Percentiles rank a stretch among this genome's conserved stretches.
These are phyloP conservation scores for Herpotrichia juniperi DNA, from an alignment of 2,329 filamentous ascomycete species.

Conservation along the genomic window DNA sequence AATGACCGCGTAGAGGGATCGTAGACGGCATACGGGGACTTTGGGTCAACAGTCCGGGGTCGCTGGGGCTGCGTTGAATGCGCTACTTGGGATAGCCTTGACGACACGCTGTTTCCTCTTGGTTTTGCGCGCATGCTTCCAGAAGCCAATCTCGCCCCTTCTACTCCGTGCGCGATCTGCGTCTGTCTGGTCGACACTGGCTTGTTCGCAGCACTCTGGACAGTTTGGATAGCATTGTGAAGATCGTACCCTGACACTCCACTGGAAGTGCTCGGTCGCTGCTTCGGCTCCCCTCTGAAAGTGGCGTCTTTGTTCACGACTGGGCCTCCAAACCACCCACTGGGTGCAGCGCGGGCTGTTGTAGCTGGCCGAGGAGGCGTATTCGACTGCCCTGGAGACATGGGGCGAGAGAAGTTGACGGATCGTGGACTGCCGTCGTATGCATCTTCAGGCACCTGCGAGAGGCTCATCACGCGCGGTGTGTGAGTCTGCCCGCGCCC, in stretches of 20 bases:
- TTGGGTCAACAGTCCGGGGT: constrained; percentile 39
- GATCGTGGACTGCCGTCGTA: constrained; percentile 50
- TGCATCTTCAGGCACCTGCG: constrained; percentile 52
- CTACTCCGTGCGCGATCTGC: constrained; percentile 37
- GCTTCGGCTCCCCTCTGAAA: constrained; percentile 32
- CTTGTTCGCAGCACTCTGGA: constrained; percentile 43
- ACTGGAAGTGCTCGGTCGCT: constrained; percentile 35
- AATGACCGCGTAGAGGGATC: constrained; percentile 45
- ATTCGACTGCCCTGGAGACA: constrained; percentile 52
- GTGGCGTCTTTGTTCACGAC: constrained; percentile 38
- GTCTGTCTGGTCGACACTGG: constrained; percentile 52
- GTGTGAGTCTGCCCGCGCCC: constrained; percentile 28
- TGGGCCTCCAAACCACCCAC: constrained; percentile 49
- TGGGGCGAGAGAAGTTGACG: constrained; percentile 63
- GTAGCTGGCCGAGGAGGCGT: constrained; percentile 15
- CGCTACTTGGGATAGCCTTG: constrained; percentile 12
- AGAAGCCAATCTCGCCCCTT: constrained; percentile 51
- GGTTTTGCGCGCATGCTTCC: constrained; percentile 60
- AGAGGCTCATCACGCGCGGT: constrained; percentile 38
- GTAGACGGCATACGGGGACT: constrained; percentile 44
- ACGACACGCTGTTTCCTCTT: constrained; percentile 54
- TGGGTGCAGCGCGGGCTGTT: constrained; percentile 18
- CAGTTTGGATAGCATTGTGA: constrained; percentile 27
- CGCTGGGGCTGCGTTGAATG: constrained; percentile 10
- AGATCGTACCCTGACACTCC: constrained; percentile 24